Evolutionary conservation across 805 yeast genomes (phyloP).

Genomic region (Saturnispora zaruensis): DNA sequence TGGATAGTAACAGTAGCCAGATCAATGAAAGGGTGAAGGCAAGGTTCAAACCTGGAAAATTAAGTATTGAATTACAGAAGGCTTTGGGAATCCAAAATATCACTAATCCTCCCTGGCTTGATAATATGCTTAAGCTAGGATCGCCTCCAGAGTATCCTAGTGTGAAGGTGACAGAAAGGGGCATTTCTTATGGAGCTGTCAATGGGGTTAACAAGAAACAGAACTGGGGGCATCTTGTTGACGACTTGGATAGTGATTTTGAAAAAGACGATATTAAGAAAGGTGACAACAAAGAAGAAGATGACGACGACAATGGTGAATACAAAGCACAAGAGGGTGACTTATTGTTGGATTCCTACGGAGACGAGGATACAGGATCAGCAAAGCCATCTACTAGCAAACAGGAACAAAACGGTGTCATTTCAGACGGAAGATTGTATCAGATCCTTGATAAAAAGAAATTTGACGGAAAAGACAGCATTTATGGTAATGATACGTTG

Average conservation of each 20-base stretch:
- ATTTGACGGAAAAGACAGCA: slow-evolving; percentile 19
- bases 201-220: slow-evolving; percentile 7
- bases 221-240: slow-evolving; percentile 24
- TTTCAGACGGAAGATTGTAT: slow-evolving; percentile 20
- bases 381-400: background rate
- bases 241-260: slow-evolving; percentile 30
- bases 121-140: slow-evolving; percentile 59
- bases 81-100: slow-evolving; percentile 58
- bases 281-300: slow-evolving; percentile 30
- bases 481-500: slow-evolving; percentile 25
- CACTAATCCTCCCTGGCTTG: slow-evolving; percentile 76
- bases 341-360: slow-evolving; percentile 22
- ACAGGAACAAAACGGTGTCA: slow-evolving; percentile 7
- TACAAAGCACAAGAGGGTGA: slow-evolving; percentile 27
- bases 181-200: slow-evolving; percentile 28
- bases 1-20: slow-evolving; percentile 28
- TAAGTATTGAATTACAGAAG: slow-evolving; percentile 50
- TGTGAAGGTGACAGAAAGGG: slow-evolving; percentile 38
- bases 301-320: slow-evolving; percentile 23
- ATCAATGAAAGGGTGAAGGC: slow-evolving; percentile 30
- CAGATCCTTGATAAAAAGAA: slow-evolving; percentile 26
- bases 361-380: slow-evolving; percentile 14
- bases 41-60: slow-evolving; percentile 49
- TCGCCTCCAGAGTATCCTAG: slow-evolving; percentile 78
- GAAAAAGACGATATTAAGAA: slow-evolving; percentile 22